Percentiles rank a stretch among this genome's conserved stretches.
Conservation (phyloP, 768 basidiomycete genomes). For the Amanita fuliginea region DNA sequence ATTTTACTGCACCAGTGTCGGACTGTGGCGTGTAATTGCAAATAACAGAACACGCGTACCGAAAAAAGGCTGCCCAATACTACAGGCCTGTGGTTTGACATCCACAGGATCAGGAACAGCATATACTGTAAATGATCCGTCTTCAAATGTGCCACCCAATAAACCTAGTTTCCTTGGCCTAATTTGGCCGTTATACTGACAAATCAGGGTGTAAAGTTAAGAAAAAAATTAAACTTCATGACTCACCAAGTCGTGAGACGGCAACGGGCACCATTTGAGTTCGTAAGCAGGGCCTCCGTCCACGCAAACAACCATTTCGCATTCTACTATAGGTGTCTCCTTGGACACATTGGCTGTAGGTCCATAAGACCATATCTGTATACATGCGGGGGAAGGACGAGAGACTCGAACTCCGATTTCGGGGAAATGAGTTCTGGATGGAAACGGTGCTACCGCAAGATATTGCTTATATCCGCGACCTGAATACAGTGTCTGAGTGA, state of each 20-base stretch:
- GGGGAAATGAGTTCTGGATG: constrained; percentile 52
- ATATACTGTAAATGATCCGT: constrained; percentile 75
- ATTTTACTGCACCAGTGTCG: constrained; percentile 29
- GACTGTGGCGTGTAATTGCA: neutral
- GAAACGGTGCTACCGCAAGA: constrained; percentile 72
- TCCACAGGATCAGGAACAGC: constrained; percentile 71
- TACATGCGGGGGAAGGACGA: constrained; percentile 49
- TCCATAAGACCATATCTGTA: constrained; percentile 78
- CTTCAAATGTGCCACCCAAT: constrained; percentile 76
- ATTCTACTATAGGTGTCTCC: constrained; percentile 33
- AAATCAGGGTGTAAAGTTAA: constrained; percentile 1
- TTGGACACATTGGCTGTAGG: constrained; percentile 6
- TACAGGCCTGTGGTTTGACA: constrained; percentile 19
- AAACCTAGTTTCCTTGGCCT: constrained; percentile 62
- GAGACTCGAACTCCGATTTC: constrained; percentile 49
- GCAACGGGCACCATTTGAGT: constrained; percentile 89
- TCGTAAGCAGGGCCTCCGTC: constrained; percentile 74
- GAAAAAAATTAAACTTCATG: neutral
- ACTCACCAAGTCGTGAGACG: constrained; percentile 53
- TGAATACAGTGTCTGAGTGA: constrained; percentile 14
- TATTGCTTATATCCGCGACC: constrained; percentile 59
- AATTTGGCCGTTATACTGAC: constrained; percentile 12
- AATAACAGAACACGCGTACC: constrained; percentile 26
- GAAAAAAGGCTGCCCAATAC: constrained; percentile 29
- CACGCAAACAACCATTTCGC: constrained; percentile 79